Evolutionary conservation across 139 green algal genomes (phyloP), one percentile per base, ranked within the genome.

Genomic region (Chlorella sorokiniana): DNA sequence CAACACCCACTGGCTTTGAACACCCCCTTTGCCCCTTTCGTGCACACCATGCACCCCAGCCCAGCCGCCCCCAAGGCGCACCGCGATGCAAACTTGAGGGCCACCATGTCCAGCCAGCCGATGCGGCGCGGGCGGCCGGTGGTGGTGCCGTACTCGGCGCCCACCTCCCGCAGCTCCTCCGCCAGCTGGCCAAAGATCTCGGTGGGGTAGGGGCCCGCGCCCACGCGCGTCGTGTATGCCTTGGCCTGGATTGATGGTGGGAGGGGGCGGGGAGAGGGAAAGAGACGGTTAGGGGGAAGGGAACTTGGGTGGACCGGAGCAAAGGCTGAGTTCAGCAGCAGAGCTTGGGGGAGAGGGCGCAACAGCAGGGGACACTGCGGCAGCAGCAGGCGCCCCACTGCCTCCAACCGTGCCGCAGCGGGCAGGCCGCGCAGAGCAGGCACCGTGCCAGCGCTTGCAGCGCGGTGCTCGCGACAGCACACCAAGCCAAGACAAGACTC

Each of bases 161-260:
- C 94, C 3, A 90, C 79, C 76, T 89, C 88, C 8, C 96, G 87
- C 61, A 99, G 88, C 51, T 94, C 81, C 33, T 99, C 97, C 1
- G 89, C 96, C 23, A 96, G 82, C 1, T 94, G 81, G 18, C 91
- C 96, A 59, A 94, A 93, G 14, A 99, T 85, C 91, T 99, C 97
- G 7, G 97, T 99, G 20, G 97, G 97, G 87, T 98, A 99, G 0
- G 97, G 97, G 1, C 97, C 97, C 31, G 92, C 88, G 18, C 97
- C 97, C 38, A 99, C 97, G 35, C 97, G 92, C 8, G 96, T 99
- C 29, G 97, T 99, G 92, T 99, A 99, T 7, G 97, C 97, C 89
- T 99, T 99, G 83, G 92, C 95, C 92, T 96, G 84, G 31, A 22
- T n/a, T 52, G 27, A 22, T 27, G 61, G 48, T 3, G 51, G 45